Evolutionary conservation across 148 eudicot genomes (phyloP).

Genomic region (Spergularia marina): DNA sequence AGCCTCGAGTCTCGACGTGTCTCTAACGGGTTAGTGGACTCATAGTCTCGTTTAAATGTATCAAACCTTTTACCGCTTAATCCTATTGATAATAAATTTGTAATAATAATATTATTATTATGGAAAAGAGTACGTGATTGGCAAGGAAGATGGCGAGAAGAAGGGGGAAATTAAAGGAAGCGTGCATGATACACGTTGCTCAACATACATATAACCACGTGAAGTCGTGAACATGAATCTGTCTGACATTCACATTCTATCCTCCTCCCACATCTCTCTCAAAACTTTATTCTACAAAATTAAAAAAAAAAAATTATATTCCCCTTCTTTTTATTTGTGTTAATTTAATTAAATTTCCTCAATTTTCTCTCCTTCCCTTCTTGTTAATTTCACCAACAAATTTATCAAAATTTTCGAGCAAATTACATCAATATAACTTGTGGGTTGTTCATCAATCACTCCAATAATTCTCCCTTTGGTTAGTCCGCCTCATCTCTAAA

Average conservation of each 20-base stretch:
- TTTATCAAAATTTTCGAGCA: background rate
- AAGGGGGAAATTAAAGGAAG: background rate
- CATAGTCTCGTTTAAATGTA: no score
- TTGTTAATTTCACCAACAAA: background rate
- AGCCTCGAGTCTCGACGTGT: no score
- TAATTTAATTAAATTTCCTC: background rate
- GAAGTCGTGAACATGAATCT: background rate
- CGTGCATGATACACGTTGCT: slow-evolving; percentile 6
- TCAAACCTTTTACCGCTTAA: no score
- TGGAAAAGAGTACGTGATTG: background rate
- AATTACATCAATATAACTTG: background rate
- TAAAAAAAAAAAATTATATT: background rate
- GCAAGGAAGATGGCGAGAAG: background rate
- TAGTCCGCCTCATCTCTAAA: background rate
- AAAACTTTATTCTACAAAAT: background rate
- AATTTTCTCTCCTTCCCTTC: background rate
- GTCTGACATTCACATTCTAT: slow-evolving; percentile 10
- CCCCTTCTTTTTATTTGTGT: background rate
- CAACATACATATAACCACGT: slow-evolving; percentile 6
- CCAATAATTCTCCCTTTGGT: background rate
- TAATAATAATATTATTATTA: no score
- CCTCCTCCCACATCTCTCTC: background rate
- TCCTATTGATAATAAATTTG: no score
- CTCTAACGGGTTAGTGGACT: no score
- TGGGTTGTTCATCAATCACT: slow-evolving; percentile 12